Conservation (phyloP, 345 rosid genomes). For the Arabidopsis thaliana region TAIR10.1 NC_003074.8:22624001-22624500, state of each 20-base stretch:
- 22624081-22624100: constrained; percentile 56
- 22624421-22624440: constrained; percentile 98
- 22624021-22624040: constrained; percentile 3
- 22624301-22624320: constrained; percentile 90
- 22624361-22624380: constrained; percentile 82
- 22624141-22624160: constrained; percentile 86
- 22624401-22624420: constrained; percentile 99
- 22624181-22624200: constrained; percentile 98
- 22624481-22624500: background rate
- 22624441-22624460: constrained; percentile 89
- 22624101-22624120: constrained; percentile 76
- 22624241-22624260: constrained; percentile 97
- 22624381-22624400: constrained; percentile 98
- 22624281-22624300: constrained; percentile 97
- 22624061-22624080: constrained; percentile 8
- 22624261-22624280: constrained; percentile 97
- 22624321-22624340: constrained; percentile 92
- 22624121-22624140: constrained; percentile 90
- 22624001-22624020: constrained; percentile 54
- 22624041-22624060: constrained; percentile 9
- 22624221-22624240: constrained; percentile 98
- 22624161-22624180: constrained; percentile 93
- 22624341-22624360: constrained; percentile 84
- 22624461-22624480: constrained; percentile 7
- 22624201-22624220: constrained; percentile 97